Evolutionary conservation across 192 early-diverging fungal genomes (phyloP).

Genomic region (Jimgerdemannia flammicorona): DNA sequence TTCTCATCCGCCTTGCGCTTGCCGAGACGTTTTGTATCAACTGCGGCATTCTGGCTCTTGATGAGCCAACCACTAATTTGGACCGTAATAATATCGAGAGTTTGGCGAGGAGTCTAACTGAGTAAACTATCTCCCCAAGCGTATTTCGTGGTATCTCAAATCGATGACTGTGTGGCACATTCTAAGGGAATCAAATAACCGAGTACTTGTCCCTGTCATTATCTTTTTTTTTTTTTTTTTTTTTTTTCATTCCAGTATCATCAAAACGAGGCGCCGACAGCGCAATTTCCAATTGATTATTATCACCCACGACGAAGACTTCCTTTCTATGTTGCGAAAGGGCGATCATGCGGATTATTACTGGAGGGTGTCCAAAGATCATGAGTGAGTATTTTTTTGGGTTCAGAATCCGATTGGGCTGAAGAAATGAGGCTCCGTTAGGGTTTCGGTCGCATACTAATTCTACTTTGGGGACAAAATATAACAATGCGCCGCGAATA

Average conservation of each 20-base stretch:
- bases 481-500: no score
- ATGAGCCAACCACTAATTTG: constrained; percentile 98
- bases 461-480: no score
- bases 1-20: constrained; percentile 93
- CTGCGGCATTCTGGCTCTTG: constrained; percentile 92
- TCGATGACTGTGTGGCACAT: neutral
- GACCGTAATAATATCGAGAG: constrained; percentile 86
- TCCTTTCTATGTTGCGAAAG: constrained; percentile 78
- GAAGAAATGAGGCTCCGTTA: no score
- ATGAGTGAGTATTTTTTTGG: no score
- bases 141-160: neutral
- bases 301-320: constrained; percentile 98
- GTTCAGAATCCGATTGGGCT: no score
- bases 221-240: neutral
- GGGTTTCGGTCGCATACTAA: no score
- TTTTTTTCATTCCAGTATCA: constrained; percentile 50
- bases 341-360: constrained; percentile 83
- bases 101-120: constrained; percentile 73
- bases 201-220: constrained; percentile 3
- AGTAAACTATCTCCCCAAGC: constrained; percentile 37
- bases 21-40: constrained; percentile 93
- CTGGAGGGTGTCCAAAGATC: constrained; percentile 46
- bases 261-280: constrained; percentile 72
- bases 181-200: neutral
- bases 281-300: constrained; percentile 95